Evolutionary conservation across 2,329 filamentous ascomycete species (phyloP), one percentile per base, ranked within the genome.

Genomic region (Herpotrichia juniperi): DNA sequence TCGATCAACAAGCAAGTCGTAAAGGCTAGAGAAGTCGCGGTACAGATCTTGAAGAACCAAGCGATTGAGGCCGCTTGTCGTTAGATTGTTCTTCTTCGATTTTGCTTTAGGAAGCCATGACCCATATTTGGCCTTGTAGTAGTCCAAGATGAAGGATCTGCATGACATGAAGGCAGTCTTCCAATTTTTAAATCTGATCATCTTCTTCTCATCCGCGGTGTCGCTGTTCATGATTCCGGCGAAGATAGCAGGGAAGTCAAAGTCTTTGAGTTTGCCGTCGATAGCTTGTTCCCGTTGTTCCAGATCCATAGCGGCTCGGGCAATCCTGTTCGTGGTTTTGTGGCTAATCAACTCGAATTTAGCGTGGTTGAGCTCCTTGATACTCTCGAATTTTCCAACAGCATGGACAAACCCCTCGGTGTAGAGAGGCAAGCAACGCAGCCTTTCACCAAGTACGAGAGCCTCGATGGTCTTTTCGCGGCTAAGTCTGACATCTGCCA

Each of bases 381-480:
- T 81, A 17, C 90, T 83, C 53, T 93, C 80, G 57, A 83, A 91
- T 73, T 94, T 96, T 44, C 93, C 94, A 9, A 90, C 91, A 0
- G 88, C 91, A 72, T 97, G 94, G 4, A 92, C 87, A 66, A 97
- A 97, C 0, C 91, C 91, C 73, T 97, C 92, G 52, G 90, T 91
- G 75, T 96, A 97, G 2, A 99, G 81, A 7, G 87, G 82, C 64
- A 88, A 84, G 42, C 85, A 96, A 51, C 87, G 87, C 86, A 97
- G 90, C 31, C 85, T 84, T 75, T 99, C 93, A 50, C 90, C 93
- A 10, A 99, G 79, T n/a, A 97, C 83, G 42, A 97, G 82, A 0
- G 88, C 90, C 74, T 97, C 91, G 21, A 97, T 81, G 0, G 90
- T 96, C 80, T 94, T 96, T 68, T 96, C 91, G 22, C 88, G 84